Evolutionary conservation across 768 basidiomycete genomes (phyloP).

Genomic region (Tricholoma saponaceum): DNA sequence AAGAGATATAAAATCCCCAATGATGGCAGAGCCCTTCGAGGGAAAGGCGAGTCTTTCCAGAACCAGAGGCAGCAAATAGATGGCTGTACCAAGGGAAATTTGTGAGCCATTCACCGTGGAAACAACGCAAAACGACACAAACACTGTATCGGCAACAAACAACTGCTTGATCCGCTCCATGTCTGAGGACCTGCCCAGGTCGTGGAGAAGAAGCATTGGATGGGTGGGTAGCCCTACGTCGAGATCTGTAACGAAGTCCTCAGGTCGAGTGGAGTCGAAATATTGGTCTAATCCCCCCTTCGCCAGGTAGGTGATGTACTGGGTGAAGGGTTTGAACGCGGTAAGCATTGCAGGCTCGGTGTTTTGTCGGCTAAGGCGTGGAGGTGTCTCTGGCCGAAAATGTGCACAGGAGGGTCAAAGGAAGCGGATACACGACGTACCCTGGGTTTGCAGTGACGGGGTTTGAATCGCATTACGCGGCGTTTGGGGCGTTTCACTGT

Average conservation of each 20-base stretch:
- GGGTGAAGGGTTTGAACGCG: too few species aligned
- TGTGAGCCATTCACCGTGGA: neutral
- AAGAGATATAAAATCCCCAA: too few species aligned
- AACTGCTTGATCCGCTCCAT: slow-evolving; percentile 3
- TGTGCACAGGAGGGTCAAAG: slow-evolving; percentile 8
- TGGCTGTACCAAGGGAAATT: neutral
- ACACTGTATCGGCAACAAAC: slow-evolving; percentile 5
- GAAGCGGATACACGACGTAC: slow-evolving; percentile 9
- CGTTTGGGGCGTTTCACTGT: neutral
- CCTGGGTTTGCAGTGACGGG: neutral
- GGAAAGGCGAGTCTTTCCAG: too few species aligned
- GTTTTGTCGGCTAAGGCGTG: slow-evolving; percentile 1
- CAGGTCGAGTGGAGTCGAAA: too few species aligned
- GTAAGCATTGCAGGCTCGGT: slow-evolving; percentile 5
- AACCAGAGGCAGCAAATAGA: neutral
- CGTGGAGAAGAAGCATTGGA: slow-evolving; percentile 11
- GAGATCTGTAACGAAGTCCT: too few species aligned
- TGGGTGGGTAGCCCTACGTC: neutral
- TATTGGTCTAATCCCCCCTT: slow-evolving; percentile 1
- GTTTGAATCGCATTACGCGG: neutral
- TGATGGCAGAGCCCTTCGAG: too few species aligned
- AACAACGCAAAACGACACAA: neutral
- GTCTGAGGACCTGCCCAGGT: slow-evolving; percentile 5
- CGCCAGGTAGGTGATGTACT: too few species aligned
- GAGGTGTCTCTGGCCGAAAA: slow-evolving; percentile 6